Conservation (phyloP, 768 basidiomycete genomes). For the Boletus rubescentipes region DNA sequence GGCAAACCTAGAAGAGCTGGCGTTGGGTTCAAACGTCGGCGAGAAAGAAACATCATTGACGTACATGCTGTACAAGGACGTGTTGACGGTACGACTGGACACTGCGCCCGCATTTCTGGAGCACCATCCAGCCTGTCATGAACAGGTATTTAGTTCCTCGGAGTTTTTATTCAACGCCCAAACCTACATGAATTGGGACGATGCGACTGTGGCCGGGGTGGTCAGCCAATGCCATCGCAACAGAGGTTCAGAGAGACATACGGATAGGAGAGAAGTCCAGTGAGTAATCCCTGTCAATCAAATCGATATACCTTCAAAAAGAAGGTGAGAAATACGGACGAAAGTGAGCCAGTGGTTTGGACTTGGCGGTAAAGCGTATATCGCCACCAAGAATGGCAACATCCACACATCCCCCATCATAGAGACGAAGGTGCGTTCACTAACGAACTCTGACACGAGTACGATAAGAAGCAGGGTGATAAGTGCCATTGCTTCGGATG, state of each 20-base stretch:
- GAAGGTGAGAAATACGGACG: slow-evolving; percentile 31
- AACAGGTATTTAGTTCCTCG: neutral
- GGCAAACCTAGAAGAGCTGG: slow-evolving; percentile 35
- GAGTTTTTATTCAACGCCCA: neutral
- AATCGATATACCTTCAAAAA: neutral
- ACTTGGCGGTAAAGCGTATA: slow-evolving; percentile 46
- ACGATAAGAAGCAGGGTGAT: slow-evolving; percentile 51
- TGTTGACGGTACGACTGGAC: slow-evolving; percentile 58
- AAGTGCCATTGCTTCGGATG: slow-evolving; percentile 50
- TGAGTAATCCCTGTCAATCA: slow-evolving; percentile 36
- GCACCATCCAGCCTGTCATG: slow-evolving; percentile 49
- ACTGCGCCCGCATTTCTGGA: slow-evolving; percentile 61
- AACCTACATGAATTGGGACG: slow-evolving; percentile 46
- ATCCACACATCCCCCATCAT: slow-evolving; percentile 59
- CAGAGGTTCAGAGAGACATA: slow-evolving; percentile 15
- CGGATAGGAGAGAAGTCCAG: slow-evolving; percentile 47
- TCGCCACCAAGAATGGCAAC: slow-evolving; percentile 58
- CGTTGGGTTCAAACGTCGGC: neutral
- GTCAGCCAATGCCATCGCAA: neutral
- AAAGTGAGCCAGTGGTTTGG: slow-evolving; percentile 56
- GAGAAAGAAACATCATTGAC: neutral
- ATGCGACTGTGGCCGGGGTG: slow-evolving; percentile 35
- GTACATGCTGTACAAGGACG: slow-evolving; percentile 58
- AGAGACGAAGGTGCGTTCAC: slow-evolving; percentile 53
- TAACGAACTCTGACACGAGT: slow-evolving; percentile 49